Base-by-base conservation (phyloP, 805 yeast genomes). In the Saccharomycopsis sp. region DNA sequence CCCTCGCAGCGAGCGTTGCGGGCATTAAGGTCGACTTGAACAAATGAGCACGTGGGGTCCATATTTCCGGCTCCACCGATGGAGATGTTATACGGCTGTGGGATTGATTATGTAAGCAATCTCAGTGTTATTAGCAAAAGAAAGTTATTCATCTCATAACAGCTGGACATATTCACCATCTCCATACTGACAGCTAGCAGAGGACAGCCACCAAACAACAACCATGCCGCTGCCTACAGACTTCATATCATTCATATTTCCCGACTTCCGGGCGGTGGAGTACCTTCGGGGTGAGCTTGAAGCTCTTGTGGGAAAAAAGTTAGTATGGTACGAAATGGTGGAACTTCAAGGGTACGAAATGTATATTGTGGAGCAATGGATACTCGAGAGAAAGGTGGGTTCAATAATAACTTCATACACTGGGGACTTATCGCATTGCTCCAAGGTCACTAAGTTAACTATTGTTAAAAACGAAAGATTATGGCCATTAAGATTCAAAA, bases 311-410 rank as follows among this genome's bases (percentile, higher is more conserved):
- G 56, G 35, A 15, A 34, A 56, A 35, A 41, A 50, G 7, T 22
- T 58, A 2, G 63, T 56, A 2, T 14, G 47, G 14, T 58, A 53
- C 20, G 8, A 23, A 12, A 19, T 22, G 12, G 54, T 62, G 14
- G 57, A 59, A 20, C 53, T 62, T 7, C n/a, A 20, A 20, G 98
- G 99, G 1, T 90, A 87, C 68, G 98, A 94, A 70, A 80, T 88
- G 15, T 94, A 94, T 69, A 76, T 94, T 44, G 96, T 93, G 9
- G 98, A 94, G 69, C 97, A 93, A 70, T 94, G 99, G 99, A 86
- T 88, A 2, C 78, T 86, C 38, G 85, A 84, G 59, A 75, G 98
- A 52, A 76, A 80, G 49, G 73, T 83, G 12, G 84, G 88, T 24
- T 78, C 86, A 1, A 77, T 87, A 3, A 85, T 93, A 17, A 83